Base-by-base conservation (phyloP, 495 filamentous ascomycete genomes). In the Astrothelium subdiscretum region DNA sequence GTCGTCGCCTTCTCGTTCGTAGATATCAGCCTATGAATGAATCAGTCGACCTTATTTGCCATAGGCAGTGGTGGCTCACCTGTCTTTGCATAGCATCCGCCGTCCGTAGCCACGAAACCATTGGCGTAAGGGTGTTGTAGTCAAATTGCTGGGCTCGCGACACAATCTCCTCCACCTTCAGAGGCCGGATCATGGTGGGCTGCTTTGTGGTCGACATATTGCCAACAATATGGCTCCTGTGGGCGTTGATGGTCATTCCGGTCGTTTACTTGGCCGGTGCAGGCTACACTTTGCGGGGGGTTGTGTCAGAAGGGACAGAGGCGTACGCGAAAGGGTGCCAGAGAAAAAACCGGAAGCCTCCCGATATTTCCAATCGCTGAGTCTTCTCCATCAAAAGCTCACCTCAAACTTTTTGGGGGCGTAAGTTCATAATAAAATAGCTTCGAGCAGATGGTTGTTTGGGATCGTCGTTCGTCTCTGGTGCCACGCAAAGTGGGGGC, bases 21-120 rank as follows among this genome's bases (percentile, higher is more conserved):
- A 96, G 65, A 91, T 89, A 12, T 78, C 76, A 1, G 88, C 87
- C 85, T 91, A 63, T 18, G 59, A 26, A 32, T 32, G 32, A 31
- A 59, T 40, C 26, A 32, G 58, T 63, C 24, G 26, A 22, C 35
- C 29, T 32, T 38, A 4, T 20, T 61, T 32, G 58, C 32, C 52
- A 6, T 38, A 0, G 35, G 27, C 51, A 6, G n/a, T 42, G 6
- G 13, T 18, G 26, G 68, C 76, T 60, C 63, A 92, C 92, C 84
- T 97, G 87, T 70, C 87, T 87, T 59, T 87, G 75, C 43, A 96
- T 72, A 15, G 86, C 85, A 40, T 88, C 81, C 11, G 90, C 88
- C 2, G 91, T 89, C 27, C 90, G 82, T 32, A 92, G 74, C 91
- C 92, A 98, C 67, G 85, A 85, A 67, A 83, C 83, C 32, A 96